phyloP scores from a whole-genome alignment of 2,329 filamentous ascomycete species.

The Shiraia sp. region DNA sequence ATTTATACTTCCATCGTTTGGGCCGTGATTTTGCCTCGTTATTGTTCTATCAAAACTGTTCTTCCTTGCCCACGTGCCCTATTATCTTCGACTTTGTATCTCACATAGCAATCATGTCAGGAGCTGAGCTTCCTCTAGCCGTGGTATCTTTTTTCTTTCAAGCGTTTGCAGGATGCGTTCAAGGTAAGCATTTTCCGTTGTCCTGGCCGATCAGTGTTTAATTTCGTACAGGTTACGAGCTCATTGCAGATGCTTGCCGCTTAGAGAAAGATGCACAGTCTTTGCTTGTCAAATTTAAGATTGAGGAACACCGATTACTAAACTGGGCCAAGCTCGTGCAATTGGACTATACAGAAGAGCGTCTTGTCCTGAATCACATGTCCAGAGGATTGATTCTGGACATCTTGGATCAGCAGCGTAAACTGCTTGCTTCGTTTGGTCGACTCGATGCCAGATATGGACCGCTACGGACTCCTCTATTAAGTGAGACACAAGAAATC shows the following conservation, averaged over 20 bases:
- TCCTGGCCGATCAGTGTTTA: not conserved
- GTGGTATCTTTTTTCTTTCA: constrained; percentile 41
- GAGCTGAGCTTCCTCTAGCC: constrained; percentile 27
- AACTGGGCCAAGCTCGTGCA: constrained; percentile 43
- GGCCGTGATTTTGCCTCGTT: not conserved
- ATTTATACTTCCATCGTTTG: not conserved
- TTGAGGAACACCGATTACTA: constrained; percentile 44
- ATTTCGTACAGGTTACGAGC: constrained; percentile 36
- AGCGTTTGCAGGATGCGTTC: constrained; percentile 43
- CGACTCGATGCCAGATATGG: constrained; percentile 37
- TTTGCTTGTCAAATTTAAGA: constrained; percentile 42
- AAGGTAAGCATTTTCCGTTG: constrained; percentile 20
- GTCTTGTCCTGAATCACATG: constrained; percentile 35
- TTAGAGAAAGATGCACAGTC: constrained; percentile 37
- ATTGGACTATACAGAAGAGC: constrained; percentile 39
- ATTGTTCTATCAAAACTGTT: not conserved
- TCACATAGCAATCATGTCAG: constrained; percentile 14
- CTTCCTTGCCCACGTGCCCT: not conserved
- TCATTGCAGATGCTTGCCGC: constrained; percentile 43
- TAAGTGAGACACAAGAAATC: constrained; percentile 27
- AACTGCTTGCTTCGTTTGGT: constrained; percentile 37
- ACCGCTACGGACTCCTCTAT: constrained; percentile 31
- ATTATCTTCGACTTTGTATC: not conserved
- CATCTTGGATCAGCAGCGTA: constrained; percentile 40
- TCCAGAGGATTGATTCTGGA: constrained; percentile 40